phyloP scores from a whole-genome alignment of 2,329 filamentous ascomycete species.

The Fusarium fujikuroi region DNA sequence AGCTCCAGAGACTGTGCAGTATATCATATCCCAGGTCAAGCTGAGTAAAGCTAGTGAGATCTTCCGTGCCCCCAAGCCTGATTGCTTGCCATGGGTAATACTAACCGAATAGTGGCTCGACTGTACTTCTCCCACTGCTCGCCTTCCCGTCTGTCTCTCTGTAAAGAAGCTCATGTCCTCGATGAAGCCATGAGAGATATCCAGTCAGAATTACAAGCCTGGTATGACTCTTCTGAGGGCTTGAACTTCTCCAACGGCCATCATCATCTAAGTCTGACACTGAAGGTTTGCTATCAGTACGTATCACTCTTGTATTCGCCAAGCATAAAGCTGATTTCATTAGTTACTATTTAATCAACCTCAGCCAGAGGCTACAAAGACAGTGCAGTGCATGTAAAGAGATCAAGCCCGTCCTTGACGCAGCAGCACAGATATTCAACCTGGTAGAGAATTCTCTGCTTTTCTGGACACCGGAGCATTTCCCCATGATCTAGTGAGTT shows the following conservation, averaged over 20 bases:
- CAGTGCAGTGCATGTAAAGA: neutral
- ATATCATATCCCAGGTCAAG: neutral
- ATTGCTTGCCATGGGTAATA: neutral
- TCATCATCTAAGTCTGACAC: neutral
- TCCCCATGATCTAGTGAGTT: neutral
- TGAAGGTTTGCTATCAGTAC: neutral
- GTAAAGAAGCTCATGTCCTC: accelerated
- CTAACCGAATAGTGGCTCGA: neutral
- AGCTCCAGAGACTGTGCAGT: neutral
- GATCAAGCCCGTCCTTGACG: accelerated
- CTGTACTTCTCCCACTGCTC: slow-evolving; percentile 1
- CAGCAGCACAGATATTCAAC: neutral
- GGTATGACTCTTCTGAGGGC: neutral
- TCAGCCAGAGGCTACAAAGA: neutral
- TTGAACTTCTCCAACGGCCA: neutral
- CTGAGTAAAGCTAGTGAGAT: neutral
- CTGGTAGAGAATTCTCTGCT: neutral
- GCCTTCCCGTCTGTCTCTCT: accelerated
- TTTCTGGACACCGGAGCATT: neutral
- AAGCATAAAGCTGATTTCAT: neutral
- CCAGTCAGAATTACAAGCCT: accelerated
- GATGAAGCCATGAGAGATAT: neutral
- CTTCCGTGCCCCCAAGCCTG: too few relatives aligned
- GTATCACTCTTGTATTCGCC: too few relatives aligned
- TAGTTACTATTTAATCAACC: neutral